A percentile compares a stretch with the other conserved stretches of the same genome.
phyloP scores from a whole-genome alignment of 495 filamentous ascomycete species.

The Aspergillus sparsus region DNA sequence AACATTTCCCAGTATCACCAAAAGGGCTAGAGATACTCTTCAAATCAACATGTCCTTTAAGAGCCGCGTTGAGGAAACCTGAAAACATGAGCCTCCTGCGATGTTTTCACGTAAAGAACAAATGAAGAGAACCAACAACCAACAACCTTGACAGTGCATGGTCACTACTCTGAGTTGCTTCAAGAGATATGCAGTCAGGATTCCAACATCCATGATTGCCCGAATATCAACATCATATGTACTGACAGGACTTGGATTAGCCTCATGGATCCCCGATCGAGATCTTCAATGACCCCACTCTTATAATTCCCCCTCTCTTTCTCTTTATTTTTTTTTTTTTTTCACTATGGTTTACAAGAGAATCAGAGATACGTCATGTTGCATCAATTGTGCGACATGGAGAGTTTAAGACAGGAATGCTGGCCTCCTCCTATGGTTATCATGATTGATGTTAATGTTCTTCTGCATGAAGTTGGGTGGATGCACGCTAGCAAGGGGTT shows the following conservation, averaged over 20 bases:
- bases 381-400: background rate
- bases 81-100: too few relatives aligned
- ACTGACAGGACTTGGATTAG: slow-evolving; percentile 6
- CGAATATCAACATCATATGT: background rate
- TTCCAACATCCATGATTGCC: background rate
- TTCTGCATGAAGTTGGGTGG: background rate
- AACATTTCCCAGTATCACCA: background rate
- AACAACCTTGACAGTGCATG: too few relatives aligned
- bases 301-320: background rate
- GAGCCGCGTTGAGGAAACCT: too few relatives aligned
- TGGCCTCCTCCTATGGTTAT: background rate
- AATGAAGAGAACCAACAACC: too few relatives aligned
- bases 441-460: background rate
- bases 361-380: background rate
- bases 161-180: too few relatives aligned
- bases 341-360: background rate
- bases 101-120: too few relatives aligned
- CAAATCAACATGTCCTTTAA: too few relatives aligned
- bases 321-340: background rate
- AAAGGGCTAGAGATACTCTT: background rate
- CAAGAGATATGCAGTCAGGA: background rate
- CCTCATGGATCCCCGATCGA: background rate
- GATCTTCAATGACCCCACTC: slow-evolving; percentile 4
- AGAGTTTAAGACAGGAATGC: background rate
- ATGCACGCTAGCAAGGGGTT: background rate